phyloP scores from a whole-genome alignment of 1,139 yeast species.

The Candida tunisiensis region DNA sequence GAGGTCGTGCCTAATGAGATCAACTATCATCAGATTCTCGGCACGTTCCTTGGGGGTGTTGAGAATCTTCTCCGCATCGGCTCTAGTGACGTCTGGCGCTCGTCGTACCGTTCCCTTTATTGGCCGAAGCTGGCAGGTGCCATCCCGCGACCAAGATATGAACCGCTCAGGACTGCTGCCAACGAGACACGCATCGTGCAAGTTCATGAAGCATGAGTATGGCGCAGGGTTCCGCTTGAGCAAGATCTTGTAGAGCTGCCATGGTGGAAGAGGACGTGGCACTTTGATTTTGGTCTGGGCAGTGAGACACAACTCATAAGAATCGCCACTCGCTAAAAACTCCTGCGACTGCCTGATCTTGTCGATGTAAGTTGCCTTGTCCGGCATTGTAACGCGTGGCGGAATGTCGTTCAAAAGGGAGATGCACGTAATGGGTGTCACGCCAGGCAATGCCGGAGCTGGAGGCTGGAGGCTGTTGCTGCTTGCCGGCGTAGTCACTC shows the following conservation, averaged over 20 bases:
- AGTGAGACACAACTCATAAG: constrained; percentile 87
- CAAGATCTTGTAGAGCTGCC: constrained; percentile 68
- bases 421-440: not conserved
- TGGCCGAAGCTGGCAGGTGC: constrained; percentile 66
- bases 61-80: constrained; percentile 45
- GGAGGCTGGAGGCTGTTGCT: no score
- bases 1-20: constrained; percentile 82
- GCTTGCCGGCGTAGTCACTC: constrained; percentile 1
- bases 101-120: constrained; percentile 90
- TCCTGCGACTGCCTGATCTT: constrained; percentile 54
- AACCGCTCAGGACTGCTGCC: constrained; percentile 95
- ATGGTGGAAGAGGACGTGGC: constrained; percentile 25
- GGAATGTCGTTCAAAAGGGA: constrained; percentile 4
- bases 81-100: constrained; percentile 25
- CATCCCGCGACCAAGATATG: constrained; percentile 49
- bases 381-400: constrained; percentile 33
- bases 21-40: constrained; percentile 94
- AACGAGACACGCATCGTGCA: constrained; percentile 52
- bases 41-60: constrained; percentile 89
- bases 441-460: no score
- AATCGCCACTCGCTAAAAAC: constrained; percentile 63
- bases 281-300: constrained; percentile 43
- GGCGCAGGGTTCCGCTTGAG: constrained; percentile 80
- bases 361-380: constrained; percentile 32
- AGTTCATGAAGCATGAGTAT: constrained; percentile 64